Evolutionary conservation across 768 basidiomycete genomes (phyloP).

Genomic region (Phaeolepiota aurea): DNA sequence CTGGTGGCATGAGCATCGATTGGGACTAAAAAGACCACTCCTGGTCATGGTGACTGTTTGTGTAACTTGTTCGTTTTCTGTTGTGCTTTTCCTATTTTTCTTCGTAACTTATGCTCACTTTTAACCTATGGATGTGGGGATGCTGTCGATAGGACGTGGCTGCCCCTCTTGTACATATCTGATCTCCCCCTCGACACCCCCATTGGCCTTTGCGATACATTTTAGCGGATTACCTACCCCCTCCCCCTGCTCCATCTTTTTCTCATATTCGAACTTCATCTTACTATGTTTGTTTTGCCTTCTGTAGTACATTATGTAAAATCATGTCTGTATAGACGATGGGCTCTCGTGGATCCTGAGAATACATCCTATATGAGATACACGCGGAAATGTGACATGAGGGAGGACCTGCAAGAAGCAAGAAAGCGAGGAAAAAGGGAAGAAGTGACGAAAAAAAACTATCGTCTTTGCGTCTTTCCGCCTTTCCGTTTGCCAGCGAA

Average conservation of each 20-base stretch:
- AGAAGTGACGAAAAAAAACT: slow-evolving; percentile 13
- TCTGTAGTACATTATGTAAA: not conserved
- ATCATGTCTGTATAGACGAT: not conserved
- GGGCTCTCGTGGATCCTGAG: too few relatives aligned
- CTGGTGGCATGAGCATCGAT: slow-evolving; percentile 69
- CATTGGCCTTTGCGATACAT: too few relatives aligned
- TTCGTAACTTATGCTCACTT: not conserved
- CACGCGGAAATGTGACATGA: too few relatives aligned
- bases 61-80: not conserved
- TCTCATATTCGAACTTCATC: not conserved
- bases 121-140: not conserved
- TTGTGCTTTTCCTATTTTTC: slow-evolving; percentile 1
- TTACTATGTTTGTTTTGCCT: not conserved
- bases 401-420: too few relatives aligned
- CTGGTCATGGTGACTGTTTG: too few relatives aligned
- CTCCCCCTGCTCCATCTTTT: not conserved
- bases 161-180: slow-evolving; percentile 1
- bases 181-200: slow-evolving; percentile 1
- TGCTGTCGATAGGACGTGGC: slow-evolving; percentile 3
- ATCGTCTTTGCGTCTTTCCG: slow-evolving; percentile 78
- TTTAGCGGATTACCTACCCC: not conserved
- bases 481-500: slow-evolving; percentile 79
- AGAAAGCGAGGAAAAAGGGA: not conserved
- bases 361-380: too few relatives aligned
- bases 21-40: slow-evolving; percentile 73